phyloP scores from a whole-genome alignment of 306 rosid genomes.

The Mimosa pudica region DNA sequence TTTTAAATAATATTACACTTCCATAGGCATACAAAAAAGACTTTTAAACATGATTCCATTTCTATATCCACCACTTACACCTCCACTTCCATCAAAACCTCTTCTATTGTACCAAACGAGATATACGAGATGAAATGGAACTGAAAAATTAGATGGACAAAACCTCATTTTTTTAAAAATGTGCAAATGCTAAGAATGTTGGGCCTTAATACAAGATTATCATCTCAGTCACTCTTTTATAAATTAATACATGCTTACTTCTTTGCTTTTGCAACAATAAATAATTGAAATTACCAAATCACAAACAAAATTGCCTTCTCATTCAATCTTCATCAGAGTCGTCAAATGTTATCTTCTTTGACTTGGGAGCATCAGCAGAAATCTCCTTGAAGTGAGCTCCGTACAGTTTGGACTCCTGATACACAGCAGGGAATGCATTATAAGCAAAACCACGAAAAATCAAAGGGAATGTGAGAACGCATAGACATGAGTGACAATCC shows the following conservation, averaged over 20 bases:
- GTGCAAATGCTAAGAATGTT: not conserved
- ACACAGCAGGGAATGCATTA: slow-evolving; percentile 20
- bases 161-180: not conserved
- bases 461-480: not conserved
- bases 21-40: too few species aligned
- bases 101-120: too few species aligned
- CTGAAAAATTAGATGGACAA: not conserved
- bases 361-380: slow-evolving; percentile 71
- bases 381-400: slow-evolving; percentile 97
- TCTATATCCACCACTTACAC: too few species aligned
- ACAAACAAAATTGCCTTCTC: slow-evolving; percentile 30
- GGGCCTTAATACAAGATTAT: not conserved
- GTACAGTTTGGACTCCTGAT: slow-evolving; percentile 89
- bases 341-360: slow-evolving; percentile 74
- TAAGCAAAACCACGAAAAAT: slow-evolving; percentile 5
- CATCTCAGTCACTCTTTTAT: not conserved
- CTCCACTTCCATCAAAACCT: too few species aligned
- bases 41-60: too few species aligned
- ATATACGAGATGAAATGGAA: not conserved
- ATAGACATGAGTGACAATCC: not conserved
- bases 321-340: slow-evolving; percentile 73
- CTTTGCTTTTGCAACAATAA: slow-evolving; percentile 31
- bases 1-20: too few species aligned
- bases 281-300: slow-evolving; percentile 19
- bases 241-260: not conserved